Conservation (phyloP, 2,329 filamentous ascomycete species). For the Dendrostoma leiphaemia region DNA sequence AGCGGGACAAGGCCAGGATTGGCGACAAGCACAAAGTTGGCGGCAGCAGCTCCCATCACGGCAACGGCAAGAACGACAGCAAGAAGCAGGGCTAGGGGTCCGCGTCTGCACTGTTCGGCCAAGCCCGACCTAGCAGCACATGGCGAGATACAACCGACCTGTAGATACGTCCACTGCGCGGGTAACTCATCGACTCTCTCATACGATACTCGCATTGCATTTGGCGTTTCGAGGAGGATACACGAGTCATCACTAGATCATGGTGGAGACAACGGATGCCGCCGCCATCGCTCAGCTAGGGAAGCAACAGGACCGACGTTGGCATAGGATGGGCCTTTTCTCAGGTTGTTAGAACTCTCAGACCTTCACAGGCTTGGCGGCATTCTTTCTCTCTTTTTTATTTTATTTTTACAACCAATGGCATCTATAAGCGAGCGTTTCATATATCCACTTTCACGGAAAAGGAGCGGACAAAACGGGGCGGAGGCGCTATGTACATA, state of each 20-base stretch:
- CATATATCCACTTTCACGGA: no score
- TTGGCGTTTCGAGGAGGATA: not conserved
- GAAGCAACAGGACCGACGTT: not conserved
- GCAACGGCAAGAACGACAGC: not conserved
- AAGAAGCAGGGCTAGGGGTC: not conserved
- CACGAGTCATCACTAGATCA: not conserved
- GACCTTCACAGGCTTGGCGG: not conserved
- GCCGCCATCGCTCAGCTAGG: not conserved
- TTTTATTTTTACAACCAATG: not conserved
- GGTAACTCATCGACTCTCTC: not conserved
- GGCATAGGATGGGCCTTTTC: not conserved
- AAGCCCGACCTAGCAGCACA: not conserved
- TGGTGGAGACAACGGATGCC: not conserved
- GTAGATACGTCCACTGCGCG: not conserved
- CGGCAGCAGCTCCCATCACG: not conserved
- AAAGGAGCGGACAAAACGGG: no score
- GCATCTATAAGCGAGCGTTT: not conserved
- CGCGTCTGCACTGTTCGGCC: not conserved
- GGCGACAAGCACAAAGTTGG: conserved; percentile 21
- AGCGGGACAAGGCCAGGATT: conserved; percentile 45
- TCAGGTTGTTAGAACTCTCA: not conserved
- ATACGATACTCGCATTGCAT: not conserved
- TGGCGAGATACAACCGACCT: not conserved
- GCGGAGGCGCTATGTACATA: no score
- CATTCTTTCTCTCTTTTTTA: not conserved